phyloP scores from a whole-genome alignment of 225 moss, liverwort and hornwort genomes.

The Bryoerythrophyllum caledonicum region DNA sequence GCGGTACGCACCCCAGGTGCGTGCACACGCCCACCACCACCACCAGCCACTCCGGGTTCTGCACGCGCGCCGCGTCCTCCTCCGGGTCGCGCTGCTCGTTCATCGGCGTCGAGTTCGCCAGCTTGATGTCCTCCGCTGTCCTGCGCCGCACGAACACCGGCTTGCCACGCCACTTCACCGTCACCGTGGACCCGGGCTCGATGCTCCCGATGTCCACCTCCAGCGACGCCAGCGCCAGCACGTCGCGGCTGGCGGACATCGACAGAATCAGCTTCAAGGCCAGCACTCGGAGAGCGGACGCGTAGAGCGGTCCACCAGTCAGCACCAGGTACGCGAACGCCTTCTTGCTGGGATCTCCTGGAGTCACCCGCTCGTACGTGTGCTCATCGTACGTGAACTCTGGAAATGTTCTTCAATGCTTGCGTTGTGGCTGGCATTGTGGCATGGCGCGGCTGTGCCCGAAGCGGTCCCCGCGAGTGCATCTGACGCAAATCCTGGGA shows the following conservation, averaged over 20 bases:
- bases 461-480: conserved; percentile 34
- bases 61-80: conserved; percentile 37
- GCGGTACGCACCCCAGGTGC: conserved; percentile 43
- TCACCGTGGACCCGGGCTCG: conserved; percentile 39
- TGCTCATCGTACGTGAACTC: conserved; percentile 45
- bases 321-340: conserved; percentile 44
- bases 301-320: conserved; percentile 41
- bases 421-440: conserved; percentile 38
- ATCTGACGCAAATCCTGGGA: conserved; percentile 48
- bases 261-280: conserved; percentile 43
- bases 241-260: conserved; percentile 47
- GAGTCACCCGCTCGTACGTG: conserved; percentile 28
- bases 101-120: conserved; percentile 39
- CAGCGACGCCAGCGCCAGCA: conserved; percentile 34
- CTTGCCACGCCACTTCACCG: conserved; percentile 53
- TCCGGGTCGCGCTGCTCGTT: conserved; percentile 47
- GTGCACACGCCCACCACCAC: conserved; percentile 53
- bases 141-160: conserved; percentile 43
- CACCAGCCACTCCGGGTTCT: conserved; percentile 45
- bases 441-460: conserved; percentile 18
- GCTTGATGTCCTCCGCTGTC: conserved; percentile 40
- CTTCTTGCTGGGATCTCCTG: conserved; percentile 46
- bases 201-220: conserved; percentile 43
- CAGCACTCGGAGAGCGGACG: conserved; percentile 37
- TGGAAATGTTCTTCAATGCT: conserved; percentile 33